Base-by-base conservation (phyloP, 2,329 filamentous ascomycete species). In the Colletotrichum brevisporum region DNA sequence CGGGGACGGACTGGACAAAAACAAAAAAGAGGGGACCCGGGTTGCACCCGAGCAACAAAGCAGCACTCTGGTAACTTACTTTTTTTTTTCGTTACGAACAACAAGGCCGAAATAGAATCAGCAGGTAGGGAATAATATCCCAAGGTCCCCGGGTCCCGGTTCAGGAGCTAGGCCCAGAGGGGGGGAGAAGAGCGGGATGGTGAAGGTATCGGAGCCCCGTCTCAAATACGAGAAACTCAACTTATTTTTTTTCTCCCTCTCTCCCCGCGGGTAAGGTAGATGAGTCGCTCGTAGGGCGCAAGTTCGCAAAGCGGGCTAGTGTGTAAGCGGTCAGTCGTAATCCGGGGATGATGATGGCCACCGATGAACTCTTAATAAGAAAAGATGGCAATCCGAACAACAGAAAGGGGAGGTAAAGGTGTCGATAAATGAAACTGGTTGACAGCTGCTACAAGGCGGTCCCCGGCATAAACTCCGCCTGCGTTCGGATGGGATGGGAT, bases 41-140 rank as follows among this genome's bases (percentile, higher is more conserved):
- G 41, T 57, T 26, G 21, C 16, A 13, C 43, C 31, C 26, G 61
- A 58, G n/a, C 41, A 63, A 63, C 52, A 63, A 63, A 63, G 61
- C 60, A 57, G 18, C 52, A 18, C 21, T 31, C 16, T 43, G 13
- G 41, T 12, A n/a, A 36, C 31, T 36, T 36, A 6, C 31, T 12
- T 36, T 36, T 36, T 12, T 36, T 36, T 8, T 31, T 8, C 10
- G 5, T 36, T 36, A 3, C 31, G 31, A 36, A 36, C 31, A 36
- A 36, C 31, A 36, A 36, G 31, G 31, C 31, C 31, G 5, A 36
- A 36, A 36, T 36, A 36, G 31, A 36, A 36, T 10, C 31, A 36
- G 10, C 31, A 36, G 10, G 31, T 10, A 36, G 31, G 31, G 10
- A 36, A 36, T 18, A n/a, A 18, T 18, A 47, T 3, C 21, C 16